Conservation (phyloP, 2,329 filamentous ascomycete species). For the Teratosphaeria pseudoeucalypti region DNA sequence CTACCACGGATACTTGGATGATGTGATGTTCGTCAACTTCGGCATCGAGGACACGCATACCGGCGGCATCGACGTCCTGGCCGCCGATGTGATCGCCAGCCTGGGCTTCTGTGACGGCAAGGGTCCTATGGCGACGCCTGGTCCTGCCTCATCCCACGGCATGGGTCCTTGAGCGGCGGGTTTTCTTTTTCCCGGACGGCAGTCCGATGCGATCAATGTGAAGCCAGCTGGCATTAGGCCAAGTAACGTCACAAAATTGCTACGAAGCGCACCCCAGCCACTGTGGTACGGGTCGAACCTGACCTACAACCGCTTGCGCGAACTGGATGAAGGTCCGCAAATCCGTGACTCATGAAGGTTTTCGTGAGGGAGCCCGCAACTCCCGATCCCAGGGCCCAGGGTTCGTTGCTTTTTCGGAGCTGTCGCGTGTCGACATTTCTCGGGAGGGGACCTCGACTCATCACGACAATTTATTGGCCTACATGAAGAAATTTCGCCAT, state of each 20-base stretch:
- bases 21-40: conserved; percentile 45
- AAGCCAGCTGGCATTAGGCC: neutral
- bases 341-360: neutral
- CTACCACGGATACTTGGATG: conserved; percentile 49
- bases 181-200: neutral
- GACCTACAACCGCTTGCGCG: neutral
- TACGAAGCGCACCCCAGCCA: neutral
- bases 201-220: neutral
- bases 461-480: no score
- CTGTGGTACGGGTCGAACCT: neutral
- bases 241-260: neutral
- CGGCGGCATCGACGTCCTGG: conserved; percentile 43
- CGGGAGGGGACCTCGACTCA: no score
- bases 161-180: neutral
- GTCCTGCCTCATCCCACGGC: neutral
- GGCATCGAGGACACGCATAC: conserved; percentile 45
- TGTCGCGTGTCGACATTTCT: neutral
- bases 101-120: conserved; percentile 18
- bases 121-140: neutral
- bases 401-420: neutral
- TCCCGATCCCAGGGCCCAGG: neutral
- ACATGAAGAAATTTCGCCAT: neutral
- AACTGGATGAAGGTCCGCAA: neutral
- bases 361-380: neutral
- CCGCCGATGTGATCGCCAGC: conserved; percentile 38